Percentiles rank a stretch among this genome's conserved stretches.
Conservation (phyloP, 2,329 filamentous ascomycete genomes). For the Helminthosporium solani region DNA sequence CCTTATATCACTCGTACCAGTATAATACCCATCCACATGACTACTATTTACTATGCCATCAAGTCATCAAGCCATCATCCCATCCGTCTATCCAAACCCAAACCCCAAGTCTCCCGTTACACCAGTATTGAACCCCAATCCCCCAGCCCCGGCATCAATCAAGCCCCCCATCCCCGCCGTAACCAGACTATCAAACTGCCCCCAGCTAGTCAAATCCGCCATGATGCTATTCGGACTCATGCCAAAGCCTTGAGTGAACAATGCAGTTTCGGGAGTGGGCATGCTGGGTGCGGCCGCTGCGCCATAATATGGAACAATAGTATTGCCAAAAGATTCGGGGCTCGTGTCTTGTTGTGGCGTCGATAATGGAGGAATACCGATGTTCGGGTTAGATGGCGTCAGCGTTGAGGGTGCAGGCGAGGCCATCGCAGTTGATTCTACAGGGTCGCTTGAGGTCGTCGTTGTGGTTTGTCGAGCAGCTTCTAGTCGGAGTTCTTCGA, state of each 20-base stretch:
- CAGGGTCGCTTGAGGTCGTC: neutral
- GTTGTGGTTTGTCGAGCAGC: conserved; percentile 19
- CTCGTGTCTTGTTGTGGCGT: conserved; percentile 18
- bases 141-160: conserved; percentile 24
- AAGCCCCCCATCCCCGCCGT: conserved; percentile 31
- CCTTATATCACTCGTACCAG: too few species aligned
- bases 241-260: conserved; percentile 23
- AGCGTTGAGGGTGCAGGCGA: neutral
- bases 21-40: too few species aligned
- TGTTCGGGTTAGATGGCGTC: neutral
- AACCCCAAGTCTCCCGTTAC: neutral
- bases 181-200: conserved; percentile 42
- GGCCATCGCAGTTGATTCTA: neutral
- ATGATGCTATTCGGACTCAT: conserved; percentile 24
- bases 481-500: conserved; percentile 54
- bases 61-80: too few species aligned
- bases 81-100: neutral
- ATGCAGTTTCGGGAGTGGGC: conserved; percentile 33
- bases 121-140: neutral
- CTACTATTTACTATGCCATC: too few species aligned
- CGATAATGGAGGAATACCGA: conserved; percentile 2
- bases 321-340: conserved; percentile 5
- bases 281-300: conserved; percentile 16
- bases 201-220: conserved; percentile 41
- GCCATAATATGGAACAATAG: conserved; percentile 12